Conservation (phyloP, 306 rosid genomes). For the Boehmeria nivea region DNA sequence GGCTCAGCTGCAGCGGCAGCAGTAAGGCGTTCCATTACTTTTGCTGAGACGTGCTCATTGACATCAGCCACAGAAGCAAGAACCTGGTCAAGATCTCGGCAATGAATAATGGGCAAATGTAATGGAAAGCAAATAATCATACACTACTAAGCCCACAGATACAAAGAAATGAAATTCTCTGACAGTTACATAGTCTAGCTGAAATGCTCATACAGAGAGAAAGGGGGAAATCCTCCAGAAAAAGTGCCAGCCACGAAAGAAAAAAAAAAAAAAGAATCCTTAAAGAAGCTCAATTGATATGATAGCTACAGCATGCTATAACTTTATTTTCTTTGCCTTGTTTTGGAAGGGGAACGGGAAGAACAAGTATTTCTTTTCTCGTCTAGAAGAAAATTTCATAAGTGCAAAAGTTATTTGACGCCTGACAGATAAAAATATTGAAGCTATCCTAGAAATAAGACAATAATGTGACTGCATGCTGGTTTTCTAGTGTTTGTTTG, state of each 20-base stretch:
- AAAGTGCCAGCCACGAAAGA: too few relatives aligned
- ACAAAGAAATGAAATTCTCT: not conserved
- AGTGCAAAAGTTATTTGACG: not conserved
- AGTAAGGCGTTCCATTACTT: conserved; percentile 76
- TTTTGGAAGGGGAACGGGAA: not conserved
- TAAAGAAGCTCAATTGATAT: conserved; percentile 6
- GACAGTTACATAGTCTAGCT: too few relatives aligned
- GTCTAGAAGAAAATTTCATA: not conserved
- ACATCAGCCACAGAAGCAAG: conserved; percentile 90
- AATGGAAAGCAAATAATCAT: not conserved
- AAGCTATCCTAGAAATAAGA: conserved; percentile 3
- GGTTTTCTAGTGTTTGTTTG: conserved; percentile 1
- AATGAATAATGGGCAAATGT: conserved; percentile 6
- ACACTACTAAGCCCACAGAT: too few relatives aligned
- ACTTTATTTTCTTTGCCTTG: not conserved
- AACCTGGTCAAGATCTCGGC: conserved; percentile 46
- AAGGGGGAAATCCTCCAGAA: too few relatives aligned
- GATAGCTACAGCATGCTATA: not conserved
- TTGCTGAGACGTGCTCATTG: conserved; percentile 74
- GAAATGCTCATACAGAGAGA: too few relatives aligned
- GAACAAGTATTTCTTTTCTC: not conserved
- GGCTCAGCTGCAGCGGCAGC: conserved; percentile 99
- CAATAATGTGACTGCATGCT: conserved; percentile 14
- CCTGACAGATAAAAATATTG: conserved; percentile 16
- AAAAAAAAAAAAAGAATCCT: not conserved